phyloP scores from a whole-genome alignment of 2,329 filamentous ascomycete genomes.

The Fusarium fujikuroi region DNA sequence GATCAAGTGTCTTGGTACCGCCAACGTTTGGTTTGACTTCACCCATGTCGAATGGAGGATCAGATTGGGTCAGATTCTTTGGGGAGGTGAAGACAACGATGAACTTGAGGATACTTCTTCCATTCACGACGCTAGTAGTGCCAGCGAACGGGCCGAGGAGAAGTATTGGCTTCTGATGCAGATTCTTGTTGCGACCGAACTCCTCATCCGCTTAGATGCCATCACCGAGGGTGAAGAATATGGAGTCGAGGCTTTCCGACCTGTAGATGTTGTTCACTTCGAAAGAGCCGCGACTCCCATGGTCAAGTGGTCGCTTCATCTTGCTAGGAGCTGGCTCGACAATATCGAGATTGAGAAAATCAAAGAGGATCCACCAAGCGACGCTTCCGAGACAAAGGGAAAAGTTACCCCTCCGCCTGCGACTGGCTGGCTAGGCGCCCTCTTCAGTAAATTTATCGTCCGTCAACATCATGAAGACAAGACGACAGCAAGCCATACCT shows the following conservation, averaged over 20 bases:
- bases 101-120: slow-evolving; percentile 64
- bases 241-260: slow-evolving; percentile 61
- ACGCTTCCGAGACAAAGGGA: slow-evolving; percentile 4
- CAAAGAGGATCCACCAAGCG: slow-evolving; percentile 40
- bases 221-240: slow-evolving; percentile 70
- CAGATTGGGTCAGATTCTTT: slow-evolving; percentile 76
- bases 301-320: slow-evolving; percentile 74
- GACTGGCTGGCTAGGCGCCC: slow-evolving; percentile 63
- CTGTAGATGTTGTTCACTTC: slow-evolving; percentile 69
- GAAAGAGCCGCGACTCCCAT: slow-evolving; percentile 69
- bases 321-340: slow-evolving; percentile 74
- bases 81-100: slow-evolving; percentile 66
- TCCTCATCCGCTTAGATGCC: slow-evolving; percentile 72
- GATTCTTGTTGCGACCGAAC: slow-evolving; percentile 71
- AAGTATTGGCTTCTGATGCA: slow-evolving; percentile 75
- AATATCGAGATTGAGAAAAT: slow-evolving; percentile 69
- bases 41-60: slow-evolving; percentile 80
- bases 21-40: slow-evolving; percentile 80
- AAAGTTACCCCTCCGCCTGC: slow-evolving; percentile 24
- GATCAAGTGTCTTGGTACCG: slow-evolving; percentile 70
- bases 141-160: slow-evolving; percentile 67
- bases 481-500: slow-evolving; percentile 51
- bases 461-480: slow-evolving; percentile 53
- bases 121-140: slow-evolving; percentile 59
- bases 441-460: slow-evolving; percentile 65